A percentile compares a stretch with the other conserved stretches of the same genome.
Evolutionary conservation across 352 stramenopile species (phyloP).

Genomic region (Pythium phragmitis): DNA sequence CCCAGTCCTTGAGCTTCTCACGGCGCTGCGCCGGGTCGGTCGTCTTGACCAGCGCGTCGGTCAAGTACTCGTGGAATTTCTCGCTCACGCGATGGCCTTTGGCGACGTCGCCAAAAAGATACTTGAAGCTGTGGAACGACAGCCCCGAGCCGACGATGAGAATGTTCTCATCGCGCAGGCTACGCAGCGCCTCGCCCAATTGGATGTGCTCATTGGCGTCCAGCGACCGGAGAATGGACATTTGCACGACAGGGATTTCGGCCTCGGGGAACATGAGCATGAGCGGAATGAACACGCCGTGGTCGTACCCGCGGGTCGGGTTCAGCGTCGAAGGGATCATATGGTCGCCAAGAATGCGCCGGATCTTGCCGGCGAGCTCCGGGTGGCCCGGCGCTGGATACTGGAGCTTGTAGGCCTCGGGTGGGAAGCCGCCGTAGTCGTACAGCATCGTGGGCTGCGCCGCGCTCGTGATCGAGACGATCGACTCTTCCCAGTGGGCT

Average conservation of each 20-base stretch:
- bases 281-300: conserved; percentile 92
- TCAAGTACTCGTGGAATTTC: conserved; percentile 23
- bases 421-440: conserved; percentile 91
- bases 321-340: conserved; percentile 55
- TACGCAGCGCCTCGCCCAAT: conserved; percentile 59
- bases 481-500: conserved; percentile 81
- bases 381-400: conserved; percentile 82
- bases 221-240: conserved; percentile 28
- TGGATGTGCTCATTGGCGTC: conserved; percentile 55
- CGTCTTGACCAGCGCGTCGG: conserved; percentile 9
- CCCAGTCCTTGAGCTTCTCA: conserved; percentile 36
- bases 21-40: conserved; percentile 12
- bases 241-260: conserved; percentile 81
- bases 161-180: conserved; percentile 69
- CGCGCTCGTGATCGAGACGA: conserved; percentile 42
- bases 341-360: conserved; percentile 46
- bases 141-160: conserved; percentile 82
- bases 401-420: conserved; percentile 80
- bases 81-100: conserved; percentile 16
- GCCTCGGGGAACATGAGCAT: conserved; percentile 86
- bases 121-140: conserved; percentile 26
- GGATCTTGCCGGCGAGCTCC: conserved; percentile 62
- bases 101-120: conserved; percentile 8
- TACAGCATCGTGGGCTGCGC: conserved; percentile 67
- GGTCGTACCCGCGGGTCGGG: conserved; percentile 78